Base-by-base conservation (phyloP, 768 basidiomycete species). In the Daedaleopsis nitida region DNA sequence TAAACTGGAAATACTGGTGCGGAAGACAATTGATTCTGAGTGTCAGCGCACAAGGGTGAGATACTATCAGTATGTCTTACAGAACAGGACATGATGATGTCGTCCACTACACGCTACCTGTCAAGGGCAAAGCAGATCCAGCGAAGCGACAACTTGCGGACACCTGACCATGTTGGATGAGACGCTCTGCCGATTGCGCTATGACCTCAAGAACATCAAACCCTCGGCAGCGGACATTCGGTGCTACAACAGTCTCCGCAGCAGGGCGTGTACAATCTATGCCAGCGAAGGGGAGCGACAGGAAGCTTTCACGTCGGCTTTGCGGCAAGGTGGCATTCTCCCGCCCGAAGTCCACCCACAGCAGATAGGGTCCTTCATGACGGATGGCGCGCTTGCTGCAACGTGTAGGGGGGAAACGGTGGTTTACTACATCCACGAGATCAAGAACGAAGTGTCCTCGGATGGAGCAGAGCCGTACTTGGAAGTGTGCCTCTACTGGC, bases 401-500 rank as follows among this genome's bases (percentile, higher is more conserved):
- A 16, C 7, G 1, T 49, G 47, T 21, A 2, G 24, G 21, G 21
- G 23, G 19, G 2, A 2, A 6, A 4, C 2, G 14, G 4, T 27
- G 9, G 2, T 24, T 8, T 49, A 49, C 47, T 49, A 49, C 23
- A 21, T 49, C 11, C 47, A 49, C 11, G 47, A 23, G 14, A 14
- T 49, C 47, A 49, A 19, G 38, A 14, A 34, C 42, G 55, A 55
- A 34, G 23, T 55, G 1, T 11, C 21, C 42, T 17, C 43, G 3
- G 16, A 8, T 21, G 19, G 10, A n/a, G 17, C 24, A 9, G 55
- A 55, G 13, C 24, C 55, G 2, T 55, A 16, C 16, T 17, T 55
- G 23, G 55, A 55, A 14, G 55, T 43, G 11, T 45, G 45, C 23
- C 55, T 44, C 42, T 55, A 45, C 39, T 45, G n/a, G n/a, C 14